These are phyloP conservation scores for Hygrophoropsis aurantiaca DNA, from an alignment of 768 basidiomycete species.

Conservation along the genomic window DNA sequence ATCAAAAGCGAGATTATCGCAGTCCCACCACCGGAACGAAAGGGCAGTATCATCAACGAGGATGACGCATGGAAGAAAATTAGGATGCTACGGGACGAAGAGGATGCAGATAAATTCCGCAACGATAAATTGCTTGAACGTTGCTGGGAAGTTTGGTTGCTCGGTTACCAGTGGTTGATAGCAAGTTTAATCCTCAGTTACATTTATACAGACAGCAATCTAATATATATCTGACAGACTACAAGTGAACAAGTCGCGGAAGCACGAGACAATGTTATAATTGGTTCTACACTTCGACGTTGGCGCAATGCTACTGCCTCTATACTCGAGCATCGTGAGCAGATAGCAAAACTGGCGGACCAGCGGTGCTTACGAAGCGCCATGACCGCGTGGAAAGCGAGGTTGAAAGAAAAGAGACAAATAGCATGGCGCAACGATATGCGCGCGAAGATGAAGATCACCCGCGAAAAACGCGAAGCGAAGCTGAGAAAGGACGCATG, in stretches of 20 bases:
- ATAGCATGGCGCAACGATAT: constrained; percentile 65
- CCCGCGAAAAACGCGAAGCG: constrained; percentile 55
- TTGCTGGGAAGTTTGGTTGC: constrained; percentile 76
- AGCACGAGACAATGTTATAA: constrained; percentile 65
- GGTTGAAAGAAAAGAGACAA: constrained; percentile 54
- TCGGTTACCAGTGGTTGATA: constrained; percentile 68
- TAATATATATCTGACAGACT: constrained; percentile 44
- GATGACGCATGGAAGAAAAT: constrained; percentile 81
- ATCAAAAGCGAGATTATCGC: constrained; percentile 20
- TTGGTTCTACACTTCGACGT: constrained; percentile 55
- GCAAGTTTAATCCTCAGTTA: constrained; percentile 43
- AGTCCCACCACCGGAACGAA: constrained; percentile 35
- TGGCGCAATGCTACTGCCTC: constrained; percentile 53
- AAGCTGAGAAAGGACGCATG: constrained; percentile 59
- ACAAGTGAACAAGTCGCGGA: constrained; percentile 66
- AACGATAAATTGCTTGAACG: constrained; percentile 62
- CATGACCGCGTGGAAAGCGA: constrained; percentile 54
- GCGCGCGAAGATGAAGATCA: constrained; percentile 65
- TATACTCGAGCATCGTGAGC: constrained; percentile 39
- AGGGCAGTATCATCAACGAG: constrained; percentile 57
- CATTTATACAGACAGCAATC: constrained; percentile 12
- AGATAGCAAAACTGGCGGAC: constrained; percentile 45
- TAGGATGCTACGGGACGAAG: constrained; percentile 66
- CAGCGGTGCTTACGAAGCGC: constrained; percentile 41
- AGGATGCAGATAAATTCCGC: constrained; percentile 68